These are phyloP conservation scores for Phytopythium kandeliae DNA, from an alignment of 352 stramenopile genomes.

Conservation along the genomic window DNA sequence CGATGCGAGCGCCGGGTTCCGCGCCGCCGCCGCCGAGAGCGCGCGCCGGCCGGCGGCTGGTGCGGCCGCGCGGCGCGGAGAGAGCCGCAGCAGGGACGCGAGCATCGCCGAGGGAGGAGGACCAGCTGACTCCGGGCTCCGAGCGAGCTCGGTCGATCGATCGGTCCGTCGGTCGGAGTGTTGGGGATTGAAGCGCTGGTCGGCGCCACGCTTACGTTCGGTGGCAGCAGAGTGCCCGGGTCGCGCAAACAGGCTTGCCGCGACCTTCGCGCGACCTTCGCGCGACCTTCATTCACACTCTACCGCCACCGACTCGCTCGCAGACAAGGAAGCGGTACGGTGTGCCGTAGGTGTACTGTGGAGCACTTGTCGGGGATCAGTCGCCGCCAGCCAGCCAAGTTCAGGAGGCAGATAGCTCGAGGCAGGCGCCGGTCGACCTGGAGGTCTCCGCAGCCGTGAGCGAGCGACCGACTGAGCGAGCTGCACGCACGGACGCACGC, in stretches of 20 bases:
- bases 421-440: too few relatives aligned
- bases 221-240: not conserved
- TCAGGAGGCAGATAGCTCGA: too few relatives aligned
- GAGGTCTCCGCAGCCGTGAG: too few relatives aligned
- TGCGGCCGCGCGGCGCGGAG: conserved; percentile 8
- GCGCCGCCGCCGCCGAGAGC: conserved; percentile 24
- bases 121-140: not conserved
- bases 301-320: not conserved
- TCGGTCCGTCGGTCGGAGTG: not conserved
- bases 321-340: not conserved
- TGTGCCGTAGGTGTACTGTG: not conserved
- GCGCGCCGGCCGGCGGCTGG: conserved; percentile 11
- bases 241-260: conserved; percentile 16
- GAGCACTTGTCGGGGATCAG: not conserved
- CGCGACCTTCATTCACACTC: not conserved
- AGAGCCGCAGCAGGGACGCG: conserved; percentile 12
- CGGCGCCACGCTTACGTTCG: not conserved
- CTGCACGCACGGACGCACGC: not conserved
- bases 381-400: conserved; percentile 6
- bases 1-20: conserved; percentile 36
- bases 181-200: conserved; percentile 1
- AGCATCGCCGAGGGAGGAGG: conserved; percentile 9
- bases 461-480: too few relatives aligned
- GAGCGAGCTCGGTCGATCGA: too few relatives aligned
- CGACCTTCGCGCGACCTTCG: conserved; percentile 9